Evolutionary conservation across 2,329 filamentous ascomycete genomes (phyloP).

Genomic region (Xylaria sp.): DNA sequence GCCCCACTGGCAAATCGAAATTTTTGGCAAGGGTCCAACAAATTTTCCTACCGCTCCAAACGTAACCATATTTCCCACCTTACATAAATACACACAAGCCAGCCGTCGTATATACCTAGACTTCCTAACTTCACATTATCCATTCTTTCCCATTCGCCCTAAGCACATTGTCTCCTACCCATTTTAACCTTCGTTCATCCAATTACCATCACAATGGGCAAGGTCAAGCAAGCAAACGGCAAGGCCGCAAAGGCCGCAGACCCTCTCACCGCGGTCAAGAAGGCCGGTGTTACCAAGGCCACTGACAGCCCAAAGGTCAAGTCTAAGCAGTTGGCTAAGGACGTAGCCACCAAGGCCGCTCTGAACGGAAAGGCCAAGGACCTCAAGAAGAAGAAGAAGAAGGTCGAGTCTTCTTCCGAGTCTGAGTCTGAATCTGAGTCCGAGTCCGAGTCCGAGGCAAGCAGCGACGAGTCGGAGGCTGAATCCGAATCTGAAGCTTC

Average conservation of each 20-base stretch:
- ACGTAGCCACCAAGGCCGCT: slow-evolving; percentile 61
- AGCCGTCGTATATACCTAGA: slow-evolving; percentile 6
- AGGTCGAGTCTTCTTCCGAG: slow-evolving; percentile 54
- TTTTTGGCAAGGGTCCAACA: slow-evolving; percentile 40
- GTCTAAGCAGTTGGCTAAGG: slow-evolving; percentile 75
- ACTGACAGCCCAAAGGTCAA: slow-evolving; percentile 73
- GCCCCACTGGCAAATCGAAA: slow-evolving; percentile 46
- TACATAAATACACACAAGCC: slow-evolving; percentile 42
- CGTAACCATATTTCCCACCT: slow-evolving; percentile 33
- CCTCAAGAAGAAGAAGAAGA: slow-evolving; percentile 53
- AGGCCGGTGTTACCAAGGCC: slow-evolving; percentile 74
- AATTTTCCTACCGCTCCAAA: slow-evolving; percentile 41
- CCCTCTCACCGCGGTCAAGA: slow-evolving; percentile 68
- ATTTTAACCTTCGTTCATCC: slow-evolving; percentile 29
- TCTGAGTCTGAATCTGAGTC: slow-evolving; percentile 51
- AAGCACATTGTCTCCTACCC: not conserved
- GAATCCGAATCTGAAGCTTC: slow-evolving; percentile 46
- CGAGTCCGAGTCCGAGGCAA: slow-evolving; percentile 38
- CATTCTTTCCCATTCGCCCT: slow-evolving; percentile 4
- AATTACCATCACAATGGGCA: slow-evolving; percentile 67
- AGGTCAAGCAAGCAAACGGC: slow-evolving; percentile 71
- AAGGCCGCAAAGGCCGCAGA: slow-evolving; percentile 64
- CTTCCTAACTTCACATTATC: slow-evolving; percentile 14
- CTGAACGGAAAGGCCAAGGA: slow-evolving; percentile 52
- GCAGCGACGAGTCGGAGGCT: slow-evolving; percentile 47